Conservation (phyloP, 371 early-diverging fungal species). For the Haplosporangium sp. region DNA sequence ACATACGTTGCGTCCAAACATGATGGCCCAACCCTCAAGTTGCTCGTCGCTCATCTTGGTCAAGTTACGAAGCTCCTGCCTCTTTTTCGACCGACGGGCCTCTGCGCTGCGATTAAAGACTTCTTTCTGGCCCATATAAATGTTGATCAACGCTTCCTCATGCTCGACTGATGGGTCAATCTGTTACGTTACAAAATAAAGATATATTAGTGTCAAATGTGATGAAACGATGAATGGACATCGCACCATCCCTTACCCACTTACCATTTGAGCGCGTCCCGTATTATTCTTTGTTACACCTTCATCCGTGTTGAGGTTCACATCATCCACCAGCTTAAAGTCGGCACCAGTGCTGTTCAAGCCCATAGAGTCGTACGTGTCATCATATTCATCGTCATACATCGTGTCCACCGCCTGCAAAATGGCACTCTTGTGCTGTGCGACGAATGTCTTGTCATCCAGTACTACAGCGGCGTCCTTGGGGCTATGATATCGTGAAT, state of each 20-base stretch:
- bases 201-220: not conserved
- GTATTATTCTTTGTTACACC: not conserved
- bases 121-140: conserved; percentile 61
- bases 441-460: conserved; percentile 70
- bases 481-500: conserved; percentile 37
- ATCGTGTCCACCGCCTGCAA: conserved; percentile 70
- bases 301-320: conserved; percentile 59
- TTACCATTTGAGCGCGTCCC: conserved; percentile 23
- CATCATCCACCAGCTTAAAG: conserved; percentile 65
- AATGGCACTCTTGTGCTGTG: conserved; percentile 67
- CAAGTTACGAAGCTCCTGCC: conserved; percentile 67
- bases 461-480: conserved; percentile 59
- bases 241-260: not conserved
- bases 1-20: conserved; percentile 87
- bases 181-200: conserved; percentile 1
- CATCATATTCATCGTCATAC: conserved; percentile 92
- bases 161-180: conserved; percentile 68
- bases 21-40: conserved; percentile 92
- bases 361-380: conserved; percentile 86
- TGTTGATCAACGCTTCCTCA: conserved; percentile 67
- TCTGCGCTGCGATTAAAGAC: conserved; percentile 68
- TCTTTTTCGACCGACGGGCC: conserved; percentile 69
- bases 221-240: not conserved
- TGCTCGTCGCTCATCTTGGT: conserved; percentile 92
- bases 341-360: conserved; percentile 69